Evolutionary conservation across 306 rosid genomes (phyloP).

Genomic region (Medicago arabica): DNA sequence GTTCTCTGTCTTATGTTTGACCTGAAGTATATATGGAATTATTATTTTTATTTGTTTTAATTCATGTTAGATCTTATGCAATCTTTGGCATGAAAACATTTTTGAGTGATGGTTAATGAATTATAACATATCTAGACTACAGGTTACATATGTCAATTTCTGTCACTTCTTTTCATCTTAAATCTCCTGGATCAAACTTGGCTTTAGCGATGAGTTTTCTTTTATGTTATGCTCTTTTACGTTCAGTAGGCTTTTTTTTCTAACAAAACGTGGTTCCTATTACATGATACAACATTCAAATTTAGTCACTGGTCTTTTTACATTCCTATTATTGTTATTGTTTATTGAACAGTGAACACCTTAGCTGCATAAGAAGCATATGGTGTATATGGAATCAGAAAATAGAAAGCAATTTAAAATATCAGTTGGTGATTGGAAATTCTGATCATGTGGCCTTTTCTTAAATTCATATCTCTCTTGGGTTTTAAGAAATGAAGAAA

Average conservation of each 20-base stretch:
- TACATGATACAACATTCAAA: background rate
- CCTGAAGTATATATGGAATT: background rate
- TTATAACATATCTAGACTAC: background rate
- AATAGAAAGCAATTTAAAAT: slow-evolving; percentile 19
- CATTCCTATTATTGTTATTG: background rate
- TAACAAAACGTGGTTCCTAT: background rate
- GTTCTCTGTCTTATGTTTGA: background rate
- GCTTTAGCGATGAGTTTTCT: background rate
- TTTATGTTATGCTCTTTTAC: background rate
- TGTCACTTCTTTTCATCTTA: background rate
- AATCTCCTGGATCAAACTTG: background rate
- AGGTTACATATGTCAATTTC: background rate
- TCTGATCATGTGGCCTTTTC: slow-evolving; percentile 2
- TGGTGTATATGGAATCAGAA: background rate
- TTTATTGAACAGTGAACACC: background rate
- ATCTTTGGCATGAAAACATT: background rate
- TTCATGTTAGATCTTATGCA: background rate
- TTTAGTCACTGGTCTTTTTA: background rate
- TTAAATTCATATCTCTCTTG: slow-evolving; percentile 12
- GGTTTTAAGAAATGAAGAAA: slow-evolving; percentile 5
- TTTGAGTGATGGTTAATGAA: background rate
- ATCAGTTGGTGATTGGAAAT: slow-evolving; percentile 6
- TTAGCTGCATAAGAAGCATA: background rate
- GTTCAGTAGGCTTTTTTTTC: background rate
- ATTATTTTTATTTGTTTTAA: background rate